Conservation (phyloP, 345 rosid species). For the Aquilaria malaccensis region DNA sequence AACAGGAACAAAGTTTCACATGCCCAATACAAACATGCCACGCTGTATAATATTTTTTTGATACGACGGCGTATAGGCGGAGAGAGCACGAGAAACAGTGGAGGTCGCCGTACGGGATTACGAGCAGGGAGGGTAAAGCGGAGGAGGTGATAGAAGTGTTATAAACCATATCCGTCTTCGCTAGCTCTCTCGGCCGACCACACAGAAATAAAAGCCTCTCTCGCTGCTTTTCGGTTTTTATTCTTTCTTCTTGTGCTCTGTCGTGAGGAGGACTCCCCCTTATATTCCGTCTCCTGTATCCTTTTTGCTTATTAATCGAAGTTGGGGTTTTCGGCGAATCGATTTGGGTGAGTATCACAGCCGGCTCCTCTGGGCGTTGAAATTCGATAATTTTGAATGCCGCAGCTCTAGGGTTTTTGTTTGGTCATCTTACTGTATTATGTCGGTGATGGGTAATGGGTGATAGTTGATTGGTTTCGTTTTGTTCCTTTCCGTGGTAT, state of each 20-base stretch:
- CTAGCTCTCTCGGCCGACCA: slow-evolving; percentile 26
- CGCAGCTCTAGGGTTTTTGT: neutral
- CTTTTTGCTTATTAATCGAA: neutral
- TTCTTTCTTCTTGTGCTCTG: neutral
- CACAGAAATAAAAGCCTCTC: neutral
- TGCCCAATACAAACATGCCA: no score
- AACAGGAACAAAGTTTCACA: neutral
- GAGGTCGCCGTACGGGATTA: neutral
- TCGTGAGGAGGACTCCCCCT: neutral
- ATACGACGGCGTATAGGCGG: no score
- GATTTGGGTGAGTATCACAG: slow-evolving; percentile 4
- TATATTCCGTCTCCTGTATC: neutral
- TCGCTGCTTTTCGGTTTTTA: neutral
- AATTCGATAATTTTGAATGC: neutral
- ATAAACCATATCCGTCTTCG: slow-evolving; percentile 6
- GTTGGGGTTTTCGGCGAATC: neutral
- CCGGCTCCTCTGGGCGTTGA: neutral
- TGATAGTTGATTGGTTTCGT: no score
- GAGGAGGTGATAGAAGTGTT: neutral
- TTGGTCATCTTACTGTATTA: no score
- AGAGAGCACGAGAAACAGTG: neutral
- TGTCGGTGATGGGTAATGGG: no score
- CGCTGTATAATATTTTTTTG: no score
- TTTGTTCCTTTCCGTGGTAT: no score
- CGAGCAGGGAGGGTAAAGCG: neutral